Conservation (phyloP, 2,329 filamentous ascomycete genomes). For the Colletotrichum sp. region DNA sequence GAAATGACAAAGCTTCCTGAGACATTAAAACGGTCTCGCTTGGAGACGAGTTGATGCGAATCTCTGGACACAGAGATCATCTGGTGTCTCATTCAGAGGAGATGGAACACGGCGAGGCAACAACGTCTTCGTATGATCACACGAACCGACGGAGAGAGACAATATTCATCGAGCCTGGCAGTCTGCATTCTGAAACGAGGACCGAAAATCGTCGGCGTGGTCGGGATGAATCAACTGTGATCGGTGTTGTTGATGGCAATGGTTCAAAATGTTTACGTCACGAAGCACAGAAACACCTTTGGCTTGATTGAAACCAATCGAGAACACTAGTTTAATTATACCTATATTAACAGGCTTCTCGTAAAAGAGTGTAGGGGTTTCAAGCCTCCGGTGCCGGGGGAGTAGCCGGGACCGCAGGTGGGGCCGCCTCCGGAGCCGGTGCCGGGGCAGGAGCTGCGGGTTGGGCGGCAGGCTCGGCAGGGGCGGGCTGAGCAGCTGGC, state of each 20-base stretch:
- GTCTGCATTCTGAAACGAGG: background rate
- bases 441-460: background rate
- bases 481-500: background rate
- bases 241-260: background rate
- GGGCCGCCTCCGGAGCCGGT: background rate
- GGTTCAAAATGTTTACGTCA: background rate
- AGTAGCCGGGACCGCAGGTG: background rate
- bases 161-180: rapidly evolving
- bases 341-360: background rate
- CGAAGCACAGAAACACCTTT: background rate
- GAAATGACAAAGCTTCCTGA: background rate
- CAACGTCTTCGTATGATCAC: background rate
- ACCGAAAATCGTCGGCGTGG: background rate
- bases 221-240: background rate
- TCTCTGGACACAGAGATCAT: background rate
- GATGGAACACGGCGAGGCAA: background rate
- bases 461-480: background rate
- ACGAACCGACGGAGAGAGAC: background rate
- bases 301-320: background rate
- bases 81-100: background rate
- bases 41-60: background rate
- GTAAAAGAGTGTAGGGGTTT: background rate
- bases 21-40: background rate
- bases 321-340: background rate
- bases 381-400: background rate